Conservation (phyloP, 2,329 filamentous ascomycete species). For the Hypoxylon rubiginosum region DNA sequence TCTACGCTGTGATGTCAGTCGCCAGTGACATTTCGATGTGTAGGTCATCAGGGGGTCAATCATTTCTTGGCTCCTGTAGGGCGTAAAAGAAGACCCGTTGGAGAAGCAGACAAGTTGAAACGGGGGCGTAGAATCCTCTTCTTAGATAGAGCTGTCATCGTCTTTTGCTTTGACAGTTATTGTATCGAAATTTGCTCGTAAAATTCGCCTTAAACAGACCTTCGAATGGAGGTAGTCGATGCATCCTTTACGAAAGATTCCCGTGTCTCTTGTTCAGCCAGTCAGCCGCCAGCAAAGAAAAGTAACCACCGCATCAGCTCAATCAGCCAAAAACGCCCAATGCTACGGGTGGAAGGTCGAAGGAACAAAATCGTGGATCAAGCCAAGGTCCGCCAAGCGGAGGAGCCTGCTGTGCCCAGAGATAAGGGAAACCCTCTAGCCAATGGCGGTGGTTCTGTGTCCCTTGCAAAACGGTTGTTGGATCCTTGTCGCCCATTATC, state of each 20-base stretch:
- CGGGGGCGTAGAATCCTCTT: background rate
- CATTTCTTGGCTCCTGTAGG: conserved; percentile 31
- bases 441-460: conserved; percentile 27
- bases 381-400: conserved; percentile 39
- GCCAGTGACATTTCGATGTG: conserved; percentile 11
- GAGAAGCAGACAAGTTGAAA: conserved; percentile 1
- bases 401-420: conserved; percentile 35
- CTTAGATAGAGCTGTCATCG: background rate
- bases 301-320: background rate
- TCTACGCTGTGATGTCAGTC: conserved; percentile 10
- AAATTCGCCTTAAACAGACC: background rate
- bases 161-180: background rate
- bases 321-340: conserved; percentile 12
- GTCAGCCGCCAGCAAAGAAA: conserved; percentile 3
- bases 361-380: conserved; percentile 32
- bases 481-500: conserved; percentile 35
- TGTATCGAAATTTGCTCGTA: conserved; percentile 1
- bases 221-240: background rate
- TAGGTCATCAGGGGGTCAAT: conserved; percentile 22
- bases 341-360: conserved; percentile 11
- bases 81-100: conserved; percentile 36
- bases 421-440: conserved; percentile 39
- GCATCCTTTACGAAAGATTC: conserved; percentile 6
- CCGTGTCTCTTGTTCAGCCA: conserved; percentile 8
- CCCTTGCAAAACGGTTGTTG: conserved; percentile 22